These are phyloP conservation scores for Neurospora sp. DNA, from an alignment of 495 filamentous ascomycete species.

Conservation along the genomic window DNA sequence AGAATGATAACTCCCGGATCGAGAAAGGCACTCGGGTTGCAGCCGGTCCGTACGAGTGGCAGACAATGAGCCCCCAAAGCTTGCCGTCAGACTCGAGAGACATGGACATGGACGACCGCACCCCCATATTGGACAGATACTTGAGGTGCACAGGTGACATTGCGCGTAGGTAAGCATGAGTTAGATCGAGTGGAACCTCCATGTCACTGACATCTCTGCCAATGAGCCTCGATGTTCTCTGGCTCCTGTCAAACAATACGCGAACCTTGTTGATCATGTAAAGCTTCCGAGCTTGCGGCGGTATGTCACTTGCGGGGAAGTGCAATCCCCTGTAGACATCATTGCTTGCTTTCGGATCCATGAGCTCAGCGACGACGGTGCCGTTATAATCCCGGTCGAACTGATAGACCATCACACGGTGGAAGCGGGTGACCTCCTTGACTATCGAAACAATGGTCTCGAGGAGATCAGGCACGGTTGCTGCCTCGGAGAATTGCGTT, in stretches of 20 bases:
- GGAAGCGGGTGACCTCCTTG: conserved; percentile 12
- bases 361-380: conserved; percentile 15
- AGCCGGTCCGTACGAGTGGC: conserved; percentile 58
- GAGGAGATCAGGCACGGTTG: conserved; percentile 5
- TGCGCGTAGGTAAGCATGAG: conserved; percentile 65
- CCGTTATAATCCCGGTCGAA: conserved; percentile 18
- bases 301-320: conserved; percentile 16
- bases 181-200: conserved; percentile 63
- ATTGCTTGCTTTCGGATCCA: conserved; percentile 12
- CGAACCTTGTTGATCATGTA: conserved; percentile 66
- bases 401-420: conserved; percentile 17
- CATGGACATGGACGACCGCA: conserved; percentile 77
- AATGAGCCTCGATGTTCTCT: conserved; percentile 59
- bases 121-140: conserved; percentile 70
- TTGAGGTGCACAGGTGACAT: conserved; percentile 77
- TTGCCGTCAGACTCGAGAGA: conserved; percentile 68
- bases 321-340: conserved; percentile 16
- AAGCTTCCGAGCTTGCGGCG: conserved; percentile 32
- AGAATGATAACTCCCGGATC: conserved; percentile 69
- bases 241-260: conserved; percentile 56
- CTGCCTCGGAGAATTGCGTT: conserved; percentile 10
- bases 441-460: conserved; percentile 13
- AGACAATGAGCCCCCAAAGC: conserved; percentile 74
- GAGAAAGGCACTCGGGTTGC: conserved; percentile 76
- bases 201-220: conserved; percentile 62